Conservation (phyloP, 2,329 filamentous ascomycete genomes). For the Diaporthe amygdali region DNA sequence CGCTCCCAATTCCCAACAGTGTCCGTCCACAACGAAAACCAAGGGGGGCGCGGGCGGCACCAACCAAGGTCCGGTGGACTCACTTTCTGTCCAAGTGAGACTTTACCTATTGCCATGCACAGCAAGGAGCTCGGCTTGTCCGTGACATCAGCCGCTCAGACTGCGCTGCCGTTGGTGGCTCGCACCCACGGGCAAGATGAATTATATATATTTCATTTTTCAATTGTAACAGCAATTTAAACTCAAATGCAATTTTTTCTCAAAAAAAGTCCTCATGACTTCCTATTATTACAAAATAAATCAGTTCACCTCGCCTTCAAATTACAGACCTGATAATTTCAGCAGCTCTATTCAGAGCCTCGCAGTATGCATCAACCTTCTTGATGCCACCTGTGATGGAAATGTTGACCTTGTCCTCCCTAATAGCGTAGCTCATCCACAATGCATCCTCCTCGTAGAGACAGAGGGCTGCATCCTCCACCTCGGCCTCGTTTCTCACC, state of each 20-base stretch:
- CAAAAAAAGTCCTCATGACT: no score
- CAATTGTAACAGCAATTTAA: no score
- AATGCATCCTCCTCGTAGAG: constrained; percentile 7
- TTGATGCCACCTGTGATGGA: not conserved
- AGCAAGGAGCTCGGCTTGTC: not conserved
- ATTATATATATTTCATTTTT: no score
- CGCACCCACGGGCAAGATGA: not conserved
- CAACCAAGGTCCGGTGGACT: not conserved
- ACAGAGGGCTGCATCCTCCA: constrained; percentile 15
- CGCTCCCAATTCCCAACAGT: not conserved
- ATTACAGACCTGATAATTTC: not conserved
- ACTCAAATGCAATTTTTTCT: no score
- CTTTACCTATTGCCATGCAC: not conserved
- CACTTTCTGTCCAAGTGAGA: not conserved
- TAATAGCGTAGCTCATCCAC: constrained; percentile 23
- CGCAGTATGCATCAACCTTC: not conserved
- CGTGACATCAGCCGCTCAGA: not conserved
- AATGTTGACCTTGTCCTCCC: not conserved
- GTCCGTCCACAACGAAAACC: not conserved
- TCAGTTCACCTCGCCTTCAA: not conserved
- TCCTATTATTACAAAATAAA: no score
- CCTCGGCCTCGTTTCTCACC: constrained; percentile 16
- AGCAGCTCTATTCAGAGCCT: not conserved
- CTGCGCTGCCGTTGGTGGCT: not conserved
- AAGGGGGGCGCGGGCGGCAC: not conserved